These are phyloP conservation scores for Solanum aculeatissimum DNA, from an alignment of 305 asterid genomes.

Conservation along the genomic window DNA sequence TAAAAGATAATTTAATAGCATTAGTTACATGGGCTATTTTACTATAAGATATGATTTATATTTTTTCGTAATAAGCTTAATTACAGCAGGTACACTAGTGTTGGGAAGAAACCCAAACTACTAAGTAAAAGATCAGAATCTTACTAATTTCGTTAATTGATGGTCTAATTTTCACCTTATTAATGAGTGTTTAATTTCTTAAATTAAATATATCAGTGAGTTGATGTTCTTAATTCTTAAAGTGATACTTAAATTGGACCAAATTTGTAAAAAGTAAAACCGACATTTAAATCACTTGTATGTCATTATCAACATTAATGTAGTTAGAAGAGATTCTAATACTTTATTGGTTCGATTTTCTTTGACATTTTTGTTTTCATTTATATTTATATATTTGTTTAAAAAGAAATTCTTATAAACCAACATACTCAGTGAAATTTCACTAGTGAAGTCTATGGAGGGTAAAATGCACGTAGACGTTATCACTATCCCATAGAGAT, in stretches of 20 bases:
- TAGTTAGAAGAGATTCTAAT: background rate
- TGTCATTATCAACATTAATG: background rate
- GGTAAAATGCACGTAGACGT: no score
- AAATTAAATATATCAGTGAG: no score
- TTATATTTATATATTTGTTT: background rate
- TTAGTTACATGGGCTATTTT: background rate
- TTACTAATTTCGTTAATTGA: no score
- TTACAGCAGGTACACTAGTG: no score
- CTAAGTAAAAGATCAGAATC: background rate
- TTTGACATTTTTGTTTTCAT: background rate
- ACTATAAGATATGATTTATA: background rate
- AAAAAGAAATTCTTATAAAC: background rate
- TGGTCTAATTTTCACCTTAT: no score
- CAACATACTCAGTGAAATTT: no score
- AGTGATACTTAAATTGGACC: background rate
- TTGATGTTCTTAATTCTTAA: background rate
- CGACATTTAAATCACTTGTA: background rate
- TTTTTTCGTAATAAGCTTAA: background rate
- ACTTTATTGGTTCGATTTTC: background rate
- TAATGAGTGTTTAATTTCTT: no score
- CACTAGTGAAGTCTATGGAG: no score
- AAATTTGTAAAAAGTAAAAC: background rate
- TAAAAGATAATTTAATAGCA: no score
- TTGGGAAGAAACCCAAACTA: no score
- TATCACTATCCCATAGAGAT: no score